Evolutionary conservation across 73 alveolate species (phyloP), one percentile per base, ranked within the genome.

Genomic region (Symbiodinium natans): DNA sequence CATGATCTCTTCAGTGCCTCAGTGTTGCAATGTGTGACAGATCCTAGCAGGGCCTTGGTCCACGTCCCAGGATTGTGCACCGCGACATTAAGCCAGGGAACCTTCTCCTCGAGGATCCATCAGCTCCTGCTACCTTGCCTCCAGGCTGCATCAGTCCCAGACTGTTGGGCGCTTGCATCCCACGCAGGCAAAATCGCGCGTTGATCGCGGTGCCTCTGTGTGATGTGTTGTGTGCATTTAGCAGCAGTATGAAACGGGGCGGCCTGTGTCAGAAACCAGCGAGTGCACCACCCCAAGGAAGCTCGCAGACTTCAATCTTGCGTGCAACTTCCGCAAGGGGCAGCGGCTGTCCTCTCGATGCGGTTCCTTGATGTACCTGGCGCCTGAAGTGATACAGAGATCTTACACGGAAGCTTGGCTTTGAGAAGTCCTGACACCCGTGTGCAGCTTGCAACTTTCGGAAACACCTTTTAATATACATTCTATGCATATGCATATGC

Each of bases 301-400:
- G 15, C 82, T 68, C 39, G 82, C 82, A 68, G 82, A 68, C 33
- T 68, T 68, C 82, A 68, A 68, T n/a, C 36, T 68, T 25, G 82
- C 82, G 39, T 68, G 82, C 82, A 68, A 68, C 33, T 68, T 68
- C 82, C 33, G 82, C 36, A 68, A 68, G 82, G 82, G 82, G 33
- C 82, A 68, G 39, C 19, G 27, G 82, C 82, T 68, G 39, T 68
- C 82, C 33, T 68, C 82, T 29, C 82, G 82, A 25, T 68, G 82
- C 33, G 82, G 82, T 19, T 68, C 82, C 2, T n/a, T 68, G 39
- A 68, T 68, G 82, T 68, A 68, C 82, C 82, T 68, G 82, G 82
- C 82, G 10, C 82, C 82, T 15, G 82, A 68, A n/a, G 82, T 68
- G 40, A 25, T 68, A 10, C 33, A n/a, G 36, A 25, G 33, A 15